Evolutionary conservation across 2,329 filamentous ascomycete species (phyloP), one percentile per base, ranked within the genome.

Genomic region (Aspergillus novofumigatus): DNA sequence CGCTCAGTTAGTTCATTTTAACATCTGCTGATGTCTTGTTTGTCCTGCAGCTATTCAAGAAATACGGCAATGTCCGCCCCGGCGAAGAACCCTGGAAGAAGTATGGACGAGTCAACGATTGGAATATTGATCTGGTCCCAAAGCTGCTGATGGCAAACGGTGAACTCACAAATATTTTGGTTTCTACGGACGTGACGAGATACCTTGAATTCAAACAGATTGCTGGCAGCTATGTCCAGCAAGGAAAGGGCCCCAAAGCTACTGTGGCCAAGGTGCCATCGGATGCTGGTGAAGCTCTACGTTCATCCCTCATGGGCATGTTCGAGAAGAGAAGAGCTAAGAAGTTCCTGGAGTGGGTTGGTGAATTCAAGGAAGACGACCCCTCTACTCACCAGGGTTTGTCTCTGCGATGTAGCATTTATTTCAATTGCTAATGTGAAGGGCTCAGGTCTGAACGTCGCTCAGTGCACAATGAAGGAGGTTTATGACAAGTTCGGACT

Each of bases 81-180:
- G 90, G 89, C 67, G 88, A 92, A 72, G 90, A 97, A 82, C 92
- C 93, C 65, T 97, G 94, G 94, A 93, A 95, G 83, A 92, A 96
- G 78, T 97, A 97, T 76, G 93, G 93, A 69, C 89, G 94, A 59
- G 82, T 87, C 74, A 97, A 97, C 80, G 93, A 97, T 84, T 99
- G 94, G 94, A 97, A 97, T 83, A 95, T 99, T 77, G 95, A 99
- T 75, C 85, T 99, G 60, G 92, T 99, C 51, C 93, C 94, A 66
- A 99, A 99, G 84, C 88, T 99, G 71, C 86, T 99, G 76, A 97
- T 99, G 92, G 92, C 93, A 59, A 96, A 95, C 62, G 94, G 94
- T 77, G 93, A 99, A 80, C 83, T 99, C 73, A 97, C 93, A 75
- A 97, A 97, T 80, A 97, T 99, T 72, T 87, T 99, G 72, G 92